Evolutionary conservation across 345 rosid genomes (phyloP).

Genomic region (Boechera divaricarpa): DNA sequence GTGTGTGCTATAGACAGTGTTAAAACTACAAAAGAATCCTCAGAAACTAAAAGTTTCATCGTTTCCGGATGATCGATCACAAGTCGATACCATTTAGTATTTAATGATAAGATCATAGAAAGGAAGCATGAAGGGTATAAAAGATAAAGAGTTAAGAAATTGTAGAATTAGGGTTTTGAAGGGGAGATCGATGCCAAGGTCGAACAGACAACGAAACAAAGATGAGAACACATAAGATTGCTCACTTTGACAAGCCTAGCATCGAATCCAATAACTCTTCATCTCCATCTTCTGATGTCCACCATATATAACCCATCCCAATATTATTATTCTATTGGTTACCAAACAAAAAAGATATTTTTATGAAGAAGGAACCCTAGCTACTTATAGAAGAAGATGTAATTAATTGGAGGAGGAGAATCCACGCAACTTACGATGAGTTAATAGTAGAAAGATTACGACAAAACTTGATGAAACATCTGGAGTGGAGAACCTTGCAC

Average conservation of each 20-base stretch:
- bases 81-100: not conserved
- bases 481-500: conserved; percentile 44
- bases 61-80: not conserved
- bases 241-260: conserved; percentile 49
- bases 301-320: conserved; percentile 10
- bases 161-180: conserved; percentile 15
- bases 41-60: not conserved
- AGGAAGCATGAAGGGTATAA: conserved; percentile 10
- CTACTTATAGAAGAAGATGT: conserved; percentile 35
- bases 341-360: not conserved
- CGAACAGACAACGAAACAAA: conserved; percentile 54
- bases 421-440: conserved; percentile 33
- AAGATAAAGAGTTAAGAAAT: not conserved
- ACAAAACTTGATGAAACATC: conserved; percentile 33
- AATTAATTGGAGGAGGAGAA: conserved; percentile 39
- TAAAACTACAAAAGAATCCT: not conserved
- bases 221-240: conserved; percentile 45
- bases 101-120: conserved; percentile 12
- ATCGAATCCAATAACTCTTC: conserved; percentile 43
- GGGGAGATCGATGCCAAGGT: conserved; percentile 42
- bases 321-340: conserved; percentile 7
- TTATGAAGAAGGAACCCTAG: conserved; percentile 37
- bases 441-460: conserved; percentile 22
- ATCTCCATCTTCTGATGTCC: conserved; percentile 33
- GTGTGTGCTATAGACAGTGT: not conserved